Base-by-base conservation (phyloP, 805 yeast species). In the Trichomonascus vanleenenianus region DNA sequence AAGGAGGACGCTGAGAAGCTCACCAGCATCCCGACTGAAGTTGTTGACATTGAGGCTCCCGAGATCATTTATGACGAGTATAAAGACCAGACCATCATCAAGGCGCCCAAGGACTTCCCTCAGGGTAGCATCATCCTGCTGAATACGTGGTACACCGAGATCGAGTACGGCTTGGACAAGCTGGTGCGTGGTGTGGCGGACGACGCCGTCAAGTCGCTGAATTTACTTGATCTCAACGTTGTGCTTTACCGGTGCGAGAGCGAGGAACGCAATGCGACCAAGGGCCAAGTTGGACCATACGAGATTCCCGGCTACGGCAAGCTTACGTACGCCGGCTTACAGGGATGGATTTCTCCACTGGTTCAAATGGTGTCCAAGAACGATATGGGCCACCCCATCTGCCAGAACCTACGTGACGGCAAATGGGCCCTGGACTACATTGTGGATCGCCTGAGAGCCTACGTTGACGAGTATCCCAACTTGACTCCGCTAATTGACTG, bases 111-210 rank as follows among this genome's bases (percentile, higher is more conserved):
- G 0, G 50, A 70, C 40, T 89, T 91, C 65, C 88, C 91, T 2
- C 91, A 85, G 43, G 98, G 98, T 2, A 83, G 96, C 1, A 86
- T 93, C 54, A 86, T 95, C 0, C 81, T 93, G 2, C 75, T 86
- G 56, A 73, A 81, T 30, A 87, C 97, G 0, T 71, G 70, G 48
- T 79, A 83, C 46, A 74, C 79, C 6, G 75, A 77, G 11, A 85
- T 85, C 30, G 84, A 84, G 54, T 69, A 69, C 11, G 71, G 73
- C 2, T 65, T 89, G 39, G 94, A 86, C 60, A 64, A 71, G 12
- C 82, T 66, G 52, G 75, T 84, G n/a, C 75, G 83, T 67, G 73
- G 20, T 95, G 95, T 15, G 95, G 94, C 1, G n/a, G 59, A 81
- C 20, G 81, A 78, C 49, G 94, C 95, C 0, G 77, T 95, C 0